Conservation (phyloP, 441 rosid genomes). For the Adansonia gregorii region DNA sequence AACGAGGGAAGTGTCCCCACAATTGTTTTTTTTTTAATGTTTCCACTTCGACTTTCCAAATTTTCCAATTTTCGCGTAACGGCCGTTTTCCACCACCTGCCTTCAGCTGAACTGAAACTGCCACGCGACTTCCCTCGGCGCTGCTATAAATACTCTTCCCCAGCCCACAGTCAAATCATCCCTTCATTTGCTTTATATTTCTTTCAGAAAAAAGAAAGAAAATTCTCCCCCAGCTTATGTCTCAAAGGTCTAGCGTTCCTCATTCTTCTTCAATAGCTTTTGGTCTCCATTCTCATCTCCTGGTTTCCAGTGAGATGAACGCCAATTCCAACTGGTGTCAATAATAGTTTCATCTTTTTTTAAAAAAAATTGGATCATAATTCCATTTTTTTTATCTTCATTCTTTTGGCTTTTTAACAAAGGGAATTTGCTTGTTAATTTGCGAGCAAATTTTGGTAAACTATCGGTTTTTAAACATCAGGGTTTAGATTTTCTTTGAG, state of each 20-base stretch:
- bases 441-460: background rate
- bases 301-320: constrained; percentile 54
- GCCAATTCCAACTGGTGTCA: constrained; percentile 45
- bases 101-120: too few species aligned
- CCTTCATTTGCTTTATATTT: background rate
- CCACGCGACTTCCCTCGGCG: too few species aligned
- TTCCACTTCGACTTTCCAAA: too few species aligned
- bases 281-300: constrained; percentile 56
- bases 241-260: constrained; percentile 58
- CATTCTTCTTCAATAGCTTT: constrained; percentile 57
- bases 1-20: too few species aligned
- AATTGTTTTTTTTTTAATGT: too few species aligned
- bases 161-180: background rate
- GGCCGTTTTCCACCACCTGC: too few species aligned
- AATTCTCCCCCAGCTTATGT: constrained; percentile 39
- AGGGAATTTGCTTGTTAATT: background rate
- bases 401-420: background rate
- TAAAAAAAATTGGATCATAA: background rate
- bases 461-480: background rate
- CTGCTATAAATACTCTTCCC: constrained; percentile 17
- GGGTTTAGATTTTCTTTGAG: background rate
- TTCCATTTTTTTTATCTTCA: background rate
- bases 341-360: background rate
- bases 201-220: too few species aligned
- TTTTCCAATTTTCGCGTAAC: too few species aligned